A percentile compares a stretch with the other conserved stretches of the same genome.
phyloP scores from a whole-genome alignment of 1,139 yeast species.

The Sugiyamaella xylanicola region DNA sequence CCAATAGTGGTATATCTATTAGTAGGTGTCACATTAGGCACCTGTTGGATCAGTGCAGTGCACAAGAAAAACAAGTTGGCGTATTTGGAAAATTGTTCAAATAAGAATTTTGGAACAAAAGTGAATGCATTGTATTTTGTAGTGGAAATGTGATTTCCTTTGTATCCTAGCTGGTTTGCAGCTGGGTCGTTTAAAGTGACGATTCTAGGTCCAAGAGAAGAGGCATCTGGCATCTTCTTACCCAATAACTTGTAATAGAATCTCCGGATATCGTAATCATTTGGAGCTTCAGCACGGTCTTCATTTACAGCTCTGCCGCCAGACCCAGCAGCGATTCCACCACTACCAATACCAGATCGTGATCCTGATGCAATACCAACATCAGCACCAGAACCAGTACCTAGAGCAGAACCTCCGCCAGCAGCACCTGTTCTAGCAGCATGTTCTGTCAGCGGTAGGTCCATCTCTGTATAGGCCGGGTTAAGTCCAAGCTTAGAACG shows the following conservation, averaged over 20 bases:
- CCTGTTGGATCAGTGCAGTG: slow-evolving; percentile 94
- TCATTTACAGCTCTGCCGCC: slow-evolving; percentile 27
- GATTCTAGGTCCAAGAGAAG: slow-evolving; percentile 60
- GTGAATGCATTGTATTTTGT: slow-evolving; percentile 96
- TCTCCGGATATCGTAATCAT: slow-evolving; percentile 60
- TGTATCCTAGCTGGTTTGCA: slow-evolving; percentile 60
- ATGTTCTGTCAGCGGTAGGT: slow-evolving; percentile 39
- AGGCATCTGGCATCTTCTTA: slow-evolving; percentile 41
- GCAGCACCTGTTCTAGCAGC: slow-evolving; percentile 24
- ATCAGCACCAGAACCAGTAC: slow-evolving; percentile 22
- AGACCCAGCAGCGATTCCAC: slow-evolving; percentile 1
- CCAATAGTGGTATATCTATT: slow-evolving; percentile 95
- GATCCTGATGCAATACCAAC: background rate
- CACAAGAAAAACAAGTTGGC: slow-evolving; percentile 92
- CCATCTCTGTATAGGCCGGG: slow-evolving; percentile 41
- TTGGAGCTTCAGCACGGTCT: slow-evolving; percentile 20
- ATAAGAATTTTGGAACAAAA: slow-evolving; percentile 88
- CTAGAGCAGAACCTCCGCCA: slow-evolving; percentile 26
- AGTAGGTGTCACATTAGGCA: slow-evolving; percentile 95
- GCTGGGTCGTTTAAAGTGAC: slow-evolving; percentile 64
- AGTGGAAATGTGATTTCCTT: slow-evolving; percentile 88
- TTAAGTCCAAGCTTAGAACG: slow-evolving; percentile 38
- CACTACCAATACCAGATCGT: slow-evolving; percentile 10
- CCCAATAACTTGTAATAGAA: slow-evolving; percentile 53
- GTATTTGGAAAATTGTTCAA: slow-evolving; percentile 96